Evolutionary conservation across 768 basidiomycete species (phyloP), one percentile per base, ranked within the genome.

Genomic region (Lepiota brunneoincarnata): DNA sequence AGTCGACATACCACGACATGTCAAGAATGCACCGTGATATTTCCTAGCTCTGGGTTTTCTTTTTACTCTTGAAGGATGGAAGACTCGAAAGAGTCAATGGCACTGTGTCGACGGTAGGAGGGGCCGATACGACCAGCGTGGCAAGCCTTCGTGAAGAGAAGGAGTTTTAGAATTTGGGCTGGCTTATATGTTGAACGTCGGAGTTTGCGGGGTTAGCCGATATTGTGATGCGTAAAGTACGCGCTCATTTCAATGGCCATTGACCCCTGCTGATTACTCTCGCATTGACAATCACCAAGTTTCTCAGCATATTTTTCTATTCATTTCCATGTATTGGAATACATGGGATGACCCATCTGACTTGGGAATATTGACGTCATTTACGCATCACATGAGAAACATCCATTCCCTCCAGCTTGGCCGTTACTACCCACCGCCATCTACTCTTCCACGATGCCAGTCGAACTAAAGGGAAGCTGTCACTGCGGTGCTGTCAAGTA

Each of bases 381-480:
- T 26, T 9, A 11, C 6, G 11, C 1, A 12, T 12, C 7, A 20
- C 24, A 3, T 31, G 31, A 31, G 31, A 3, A 3, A 6, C 34
- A 6, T 12, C n/a, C 3, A 11, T 9, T 2, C 1, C 11, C 28
- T 21, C 15, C n/a, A 10, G 24, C 21, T 28, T 36, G 17, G 12
- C 46, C 46, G 26, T 28, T 28, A 7, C 26, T 42, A 10, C 39
- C 20, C 49, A 34, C 23, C n/a, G n/a, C n/a, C 45, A 38, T 20
- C 9, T 42, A 44, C 14, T 20, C 37, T 39, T 48, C 37, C 57
- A 58, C 38, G 7, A 84, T 87, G 85, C 82, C 85, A 12, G 64
- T 83, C 43, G 71, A 80, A 60, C 69, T 87, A 15, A 72, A 77
- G 61, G 80, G 79, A 58, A 78, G 75, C 53, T 82, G 79, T 59